These are phyloP conservation scores for Tuber borchii DNA, from an alignment of 495 filamentous ascomycete genomes.

Conservation along the genomic window DNA sequence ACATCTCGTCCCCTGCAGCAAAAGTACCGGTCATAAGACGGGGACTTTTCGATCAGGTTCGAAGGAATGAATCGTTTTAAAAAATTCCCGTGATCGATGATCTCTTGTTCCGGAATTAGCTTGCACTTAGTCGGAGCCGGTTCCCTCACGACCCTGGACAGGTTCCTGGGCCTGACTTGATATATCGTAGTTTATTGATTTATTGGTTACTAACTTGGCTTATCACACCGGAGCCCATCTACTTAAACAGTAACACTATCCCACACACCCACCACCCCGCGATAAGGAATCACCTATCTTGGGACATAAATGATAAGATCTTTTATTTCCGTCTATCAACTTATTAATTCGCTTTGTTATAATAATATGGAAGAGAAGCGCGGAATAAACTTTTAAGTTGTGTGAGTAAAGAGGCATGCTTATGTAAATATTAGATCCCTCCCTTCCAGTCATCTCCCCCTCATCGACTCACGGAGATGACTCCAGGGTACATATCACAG, in stretches of 20 bases:
- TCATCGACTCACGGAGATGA: not conserved
- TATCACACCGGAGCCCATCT: not conserved
- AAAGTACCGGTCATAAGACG: not conserved
- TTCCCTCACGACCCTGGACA: not conserved
- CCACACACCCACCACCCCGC: not conserved
- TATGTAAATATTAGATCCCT: not conserved
- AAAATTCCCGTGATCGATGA: slow-evolving; percentile 16
- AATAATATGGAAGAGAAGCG: not conserved
- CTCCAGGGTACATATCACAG: not conserved
- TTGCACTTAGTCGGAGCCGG: slow-evolving; percentile 1
- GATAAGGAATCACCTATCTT: not conserved
- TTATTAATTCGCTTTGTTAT: not conserved
- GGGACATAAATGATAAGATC: not conserved
- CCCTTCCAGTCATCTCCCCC: not conserved
- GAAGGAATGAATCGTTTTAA: slow-evolving; percentile 8
- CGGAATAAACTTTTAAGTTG: not conserved
- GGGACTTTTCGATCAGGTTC: slow-evolving; percentile 1
- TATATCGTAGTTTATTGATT: not conserved
- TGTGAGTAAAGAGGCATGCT: not conserved
- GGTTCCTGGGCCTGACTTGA: not conserved
- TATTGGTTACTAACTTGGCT: not conserved
- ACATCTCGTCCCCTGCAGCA: not conserved
- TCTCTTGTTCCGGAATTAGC: slow-evolving; percentile 7
- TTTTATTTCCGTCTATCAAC: not conserved
- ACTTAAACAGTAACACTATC: not conserved